Evolutionary conservation across 345 rosid genomes (phyloP), one percentile per base, ranked within the genome.

Genomic region (Eucalyptus sp.): DNA sequence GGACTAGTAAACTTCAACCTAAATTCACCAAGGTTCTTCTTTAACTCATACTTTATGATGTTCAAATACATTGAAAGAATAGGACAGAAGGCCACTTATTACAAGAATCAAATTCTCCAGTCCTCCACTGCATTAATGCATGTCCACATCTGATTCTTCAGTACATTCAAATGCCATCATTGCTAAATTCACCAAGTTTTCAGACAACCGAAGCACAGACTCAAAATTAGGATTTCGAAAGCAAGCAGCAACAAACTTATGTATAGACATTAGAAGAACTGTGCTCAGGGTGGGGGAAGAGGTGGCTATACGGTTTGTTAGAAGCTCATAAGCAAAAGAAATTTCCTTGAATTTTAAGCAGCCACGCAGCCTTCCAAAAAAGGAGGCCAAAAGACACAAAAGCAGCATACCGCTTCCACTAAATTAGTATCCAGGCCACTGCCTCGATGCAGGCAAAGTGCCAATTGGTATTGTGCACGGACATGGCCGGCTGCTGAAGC

Each of bases 391-490:
- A 43, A 16, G 80, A 68, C 66, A 88, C 49, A 86, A 7, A n/a
- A 64, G 25, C 17, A 87, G 41, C 43, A 80, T 92, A 98, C 99
- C 62, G 99, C 98, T 91, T 94, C 94, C n/a, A 87, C 91, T 44
- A 95, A 88, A 94, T 93, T 93, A 71, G 89, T 56, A 71, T 92
- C 93, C 89, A 92, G 93, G 43, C 94, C 96, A 37, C 93, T 88
- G 68, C 97, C 97, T 88, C 93, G 96, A 86, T 96, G 98, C 50
- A 96, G 88, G 92, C 97, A 96, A 88, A 97, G 98, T 5, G 96
- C 99, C 18, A 97, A 91, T 90, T 97, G 99, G 94, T 95, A 97
- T 88, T 95, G 98, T 49, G 99, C 98, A 33, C 98, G 95, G 88
- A 90, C 90, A 86, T 96, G 95, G 17, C 98, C 97, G 12, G 94